Percentiles rank a stretch among this genome's conserved stretches.
phyloP scores from a whole-genome alignment of 331 rosid species.

The Spiraea crenata region DNA sequence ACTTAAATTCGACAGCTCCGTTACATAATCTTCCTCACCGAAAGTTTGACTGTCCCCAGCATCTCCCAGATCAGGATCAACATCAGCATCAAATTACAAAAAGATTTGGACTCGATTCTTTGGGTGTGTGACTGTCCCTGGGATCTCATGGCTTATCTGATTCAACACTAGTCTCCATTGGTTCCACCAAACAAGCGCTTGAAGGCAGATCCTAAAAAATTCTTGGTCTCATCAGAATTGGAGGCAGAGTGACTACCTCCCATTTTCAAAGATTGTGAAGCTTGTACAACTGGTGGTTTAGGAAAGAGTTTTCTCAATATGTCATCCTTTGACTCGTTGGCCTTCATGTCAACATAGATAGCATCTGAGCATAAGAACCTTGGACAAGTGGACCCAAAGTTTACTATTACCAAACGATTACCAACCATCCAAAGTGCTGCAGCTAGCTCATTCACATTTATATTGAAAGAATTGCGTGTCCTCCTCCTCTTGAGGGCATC shows the following conservation, averaged over 20 bases:
- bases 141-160: neutral
- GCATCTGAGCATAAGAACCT: conserved; percentile 12
- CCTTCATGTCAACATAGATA: conserved; percentile 27
- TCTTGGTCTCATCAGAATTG: neutral
- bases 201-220: neutral
- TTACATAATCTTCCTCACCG: neutral
- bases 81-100: neutral
- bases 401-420: conserved; percentile 56
- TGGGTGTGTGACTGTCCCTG: neutral
- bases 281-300: neutral
- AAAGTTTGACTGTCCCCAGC: neutral
- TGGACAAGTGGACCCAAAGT: conserved; percentile 16
- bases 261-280: neutral
- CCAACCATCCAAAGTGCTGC: conserved; percentile 44
- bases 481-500: conserved; percentile 20
- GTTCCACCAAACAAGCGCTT: neutral
- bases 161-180: conserved; percentile 3
- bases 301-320: conserved; percentile 24
- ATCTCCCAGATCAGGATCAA: neutral
- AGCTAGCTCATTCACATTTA: conserved; percentile 34
- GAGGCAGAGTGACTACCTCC: neutral
- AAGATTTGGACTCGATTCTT: neutral
- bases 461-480: neutral
- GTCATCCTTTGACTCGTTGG: conserved; percentile 13
- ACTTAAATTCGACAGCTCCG: neutral